Evolutionary conservation across 169 alveolate genomes (phyloP), one percentile per base, ranked within the genome.

Genomic region (Besnoitia besnoiti): DNA sequence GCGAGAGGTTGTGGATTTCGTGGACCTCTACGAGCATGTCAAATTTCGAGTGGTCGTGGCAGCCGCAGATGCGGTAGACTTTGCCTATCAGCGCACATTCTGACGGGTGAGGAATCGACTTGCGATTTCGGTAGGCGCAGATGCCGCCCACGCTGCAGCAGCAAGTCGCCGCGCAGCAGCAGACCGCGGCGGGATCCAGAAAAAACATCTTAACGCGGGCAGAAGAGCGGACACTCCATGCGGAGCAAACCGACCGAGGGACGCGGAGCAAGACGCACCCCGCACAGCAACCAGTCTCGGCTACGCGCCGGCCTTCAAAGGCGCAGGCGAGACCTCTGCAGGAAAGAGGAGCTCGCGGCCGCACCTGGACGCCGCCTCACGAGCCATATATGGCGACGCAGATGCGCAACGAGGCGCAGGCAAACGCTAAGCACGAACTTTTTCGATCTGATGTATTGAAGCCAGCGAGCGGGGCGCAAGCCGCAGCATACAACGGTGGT

Each of bases 11-110:
- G 50, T 55, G 30, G 61, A 95, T 95, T n/a, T 95, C 95, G 46
- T 94, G 95, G 39, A 96, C 59, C 62, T 96, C 97, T 0, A 95
- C 59, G n/a, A 94, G 90, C 49, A 94, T n/a, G 44, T 96, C 97
- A 47, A 96, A 92, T 14, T 96, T 93, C 27, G 94, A 96, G 76
- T 96, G 97, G 67, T 80, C 73, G 67, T 96, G 97, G 35, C 92
- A 85, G 49, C 94, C 94, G 40, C 82, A 76, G 24, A 35, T 16
- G 0, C 89, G 90, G 40, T 55, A 84, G 46, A 77, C 85, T 27
- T 49, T 42, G 30, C 94, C 94, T 0, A 91, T 84, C n/a, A 35
- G 44, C 16, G 30, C 33, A 27, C 61, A 85, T 33, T 91, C 94
- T 21, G 94, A 91, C 14, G 94, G 92, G 59, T 91, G 94, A 55